These are phyloP conservation scores for Keithomyces neogunnii DNA, from an alignment of 2,329 filamentous ascomycete species.

Conservation along the genomic window DNA sequence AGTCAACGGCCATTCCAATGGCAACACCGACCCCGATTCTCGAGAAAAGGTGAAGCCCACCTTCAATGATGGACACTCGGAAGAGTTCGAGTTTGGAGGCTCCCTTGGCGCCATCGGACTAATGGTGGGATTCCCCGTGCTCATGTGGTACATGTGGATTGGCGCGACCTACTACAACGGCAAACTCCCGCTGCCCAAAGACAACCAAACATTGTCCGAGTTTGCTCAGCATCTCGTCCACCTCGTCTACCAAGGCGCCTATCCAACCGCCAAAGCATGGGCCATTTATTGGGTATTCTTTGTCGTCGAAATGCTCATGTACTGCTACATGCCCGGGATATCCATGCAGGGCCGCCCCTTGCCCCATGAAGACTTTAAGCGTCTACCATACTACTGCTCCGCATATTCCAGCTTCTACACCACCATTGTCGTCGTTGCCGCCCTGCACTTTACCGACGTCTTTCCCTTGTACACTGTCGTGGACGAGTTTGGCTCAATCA, in stretches of 20 bases:
- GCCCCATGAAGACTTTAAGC: constrained; percentile 69
- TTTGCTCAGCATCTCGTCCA: constrained; percentile 63
- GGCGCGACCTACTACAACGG: constrained; percentile 87
- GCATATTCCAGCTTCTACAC: constrained; percentile 79
- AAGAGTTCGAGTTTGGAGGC: constrained; percentile 75
- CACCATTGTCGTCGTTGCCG: constrained; percentile 60
- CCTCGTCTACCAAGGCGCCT: constrained; percentile 74
- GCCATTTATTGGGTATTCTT: constrained; percentile 89
- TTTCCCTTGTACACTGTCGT: constrained; percentile 88
- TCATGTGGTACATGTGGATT: constrained; percentile 99
- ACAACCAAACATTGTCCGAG: constrained; percentile 58
- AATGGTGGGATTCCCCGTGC: constrained; percentile 80
- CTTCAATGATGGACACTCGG: constrained; percentile 26
- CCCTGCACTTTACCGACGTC: constrained; percentile 68
- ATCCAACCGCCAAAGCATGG: constrained; percentile 74
- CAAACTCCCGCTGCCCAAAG: constrained; percentile 57
- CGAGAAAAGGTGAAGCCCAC: neutral
- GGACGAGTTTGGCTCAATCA: constrained; percentile 86
- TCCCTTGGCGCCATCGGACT: constrained; percentile 67
- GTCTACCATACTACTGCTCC: constrained; percentile 89
- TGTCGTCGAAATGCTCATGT: constrained; percentile 71
- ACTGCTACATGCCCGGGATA: constrained; percentile 77
- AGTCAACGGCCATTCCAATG: neutral
- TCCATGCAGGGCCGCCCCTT: constrained; percentile 81
- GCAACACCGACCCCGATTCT: neutral